phyloP scores from a whole-genome alignment of 371 early-diverging fungal species.

The Apophysomyces variabilis region DNA sequence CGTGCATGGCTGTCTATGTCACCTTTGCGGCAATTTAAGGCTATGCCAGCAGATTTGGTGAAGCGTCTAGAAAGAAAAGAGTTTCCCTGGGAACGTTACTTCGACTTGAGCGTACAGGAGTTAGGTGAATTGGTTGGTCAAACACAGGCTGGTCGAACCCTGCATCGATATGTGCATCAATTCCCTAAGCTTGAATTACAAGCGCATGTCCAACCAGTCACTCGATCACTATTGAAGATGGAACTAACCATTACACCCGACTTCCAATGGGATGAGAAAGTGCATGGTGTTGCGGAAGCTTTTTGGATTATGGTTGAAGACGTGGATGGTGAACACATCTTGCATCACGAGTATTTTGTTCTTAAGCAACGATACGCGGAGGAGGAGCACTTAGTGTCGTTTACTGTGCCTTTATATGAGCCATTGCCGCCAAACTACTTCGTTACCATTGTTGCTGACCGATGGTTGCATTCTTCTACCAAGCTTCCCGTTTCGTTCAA shows the following conservation, averaged over 20 bases:
- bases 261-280: constrained; percentile 91
- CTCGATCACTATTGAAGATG: constrained; percentile 86
- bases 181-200: constrained; percentile 91
- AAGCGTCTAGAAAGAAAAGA: constrained; percentile 92
- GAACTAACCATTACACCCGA: constrained; percentile 93
- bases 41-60: constrained; percentile 84
- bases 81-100: constrained; percentile 93
- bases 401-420: constrained; percentile 92
- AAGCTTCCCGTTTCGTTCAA: constrained; percentile 91
- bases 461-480: constrained; percentile 94
- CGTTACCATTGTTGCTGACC: constrained; percentile 89
- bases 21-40: constrained; percentile 91
- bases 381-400: constrained; percentile 78
- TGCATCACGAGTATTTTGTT: constrained; percentile 89
- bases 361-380: constrained; percentile 75
- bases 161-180: constrained; percentile 89
- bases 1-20: constrained; percentile 94
- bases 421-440: constrained; percentile 97
- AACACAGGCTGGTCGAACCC: constrained; percentile 85
- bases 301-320: constrained; percentile 97
- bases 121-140: constrained; percentile 90
- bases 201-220: constrained; percentile 93
- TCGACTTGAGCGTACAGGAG: constrained; percentile 89
- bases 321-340: constrained; percentile 87
- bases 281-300: constrained; percentile 83